Evolutionary conservation across 78 protist species (phyloP), one percentile per base, ranked within the genome.

Genomic region (Dictyostelium brefeldianum): DNA sequence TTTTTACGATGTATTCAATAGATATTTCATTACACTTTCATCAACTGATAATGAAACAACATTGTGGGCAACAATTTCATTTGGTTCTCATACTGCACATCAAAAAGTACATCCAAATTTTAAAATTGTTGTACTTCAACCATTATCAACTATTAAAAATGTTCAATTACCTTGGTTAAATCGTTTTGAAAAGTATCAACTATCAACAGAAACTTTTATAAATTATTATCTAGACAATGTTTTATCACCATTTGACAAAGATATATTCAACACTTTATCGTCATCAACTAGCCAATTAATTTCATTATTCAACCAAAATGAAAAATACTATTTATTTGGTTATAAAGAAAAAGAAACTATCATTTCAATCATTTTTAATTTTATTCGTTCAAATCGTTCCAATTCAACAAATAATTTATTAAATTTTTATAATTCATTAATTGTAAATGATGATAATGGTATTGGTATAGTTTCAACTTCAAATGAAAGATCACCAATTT

Each of bases 141-240:
- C 89, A 41, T 10, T 51, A 7, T 64, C 75, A 29, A 47, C 11
- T 4, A 25, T 81, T 3, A 48, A 71, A 41, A 64, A 69, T 25
- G 89, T 65, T 15, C 89, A 69, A 64, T 51, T 81, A 31, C 89
- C 89, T 43, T 65, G 62, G 64, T 20, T 81, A 17, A 81, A 81
- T 81, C 25, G 89, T 22, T 81, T 81, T 51, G 89, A 81, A 51
- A 81, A 62, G 15, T 81, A 81, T 41, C 48, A 51, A 36, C 20
- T 81, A 11, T 47, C 89, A 25, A 71, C 67, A 3, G 89, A 81
- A 50, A 47, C 59, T n/a, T 50, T 18, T 71, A 9, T 81, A 5
- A 59, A 64, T 27, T 73, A 90, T 29, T 71, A 18, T 54, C 80
- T 71, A 14, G 41, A 25, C 5, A 36, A 80, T 27, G 12, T 27